A percentile compares a stretch with the other conserved stretches of the same genome.
phyloP scores from a whole-genome alignment of 2,329 filamentous ascomycete genomes.

The Neopestalotiopsis rosae region DNA sequence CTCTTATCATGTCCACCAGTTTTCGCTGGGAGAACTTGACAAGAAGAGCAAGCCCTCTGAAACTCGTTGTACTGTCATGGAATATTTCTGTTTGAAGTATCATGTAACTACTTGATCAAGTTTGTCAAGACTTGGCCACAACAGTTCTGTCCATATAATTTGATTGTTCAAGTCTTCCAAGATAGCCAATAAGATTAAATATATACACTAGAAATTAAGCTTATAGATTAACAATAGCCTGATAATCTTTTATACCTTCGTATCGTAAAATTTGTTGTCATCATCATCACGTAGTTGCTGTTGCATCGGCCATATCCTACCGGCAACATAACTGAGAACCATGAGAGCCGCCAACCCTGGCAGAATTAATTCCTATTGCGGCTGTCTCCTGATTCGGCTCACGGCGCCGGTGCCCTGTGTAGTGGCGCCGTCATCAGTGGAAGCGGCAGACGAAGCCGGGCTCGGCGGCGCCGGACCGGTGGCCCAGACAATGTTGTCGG shows the following conservation, averaged over 20 bases:
- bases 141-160: too few species aligned
- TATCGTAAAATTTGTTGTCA: background rate
- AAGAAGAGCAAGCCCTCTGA: too few species aligned
- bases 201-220: background rate
- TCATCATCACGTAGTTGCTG: background rate
- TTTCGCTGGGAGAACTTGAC: too few species aligned
- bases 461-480: constrained; percentile 66
- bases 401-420: background rate
- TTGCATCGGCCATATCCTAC: background rate
- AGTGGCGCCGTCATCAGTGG: constrained; percentile 9
- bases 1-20: too few species aligned
- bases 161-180: background rate
- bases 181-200: background rate
- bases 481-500: constrained; percentile 58
- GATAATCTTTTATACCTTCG: background rate
- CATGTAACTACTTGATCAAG: too few species aligned
- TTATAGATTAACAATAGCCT: background rate
- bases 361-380: constrained; percentile 3
- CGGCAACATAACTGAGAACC: background rate
- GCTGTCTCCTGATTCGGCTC: background rate
- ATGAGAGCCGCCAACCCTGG: background rate
- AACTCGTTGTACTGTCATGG: too few species aligned
- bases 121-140: too few species aligned
- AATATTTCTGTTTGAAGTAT: too few species aligned
- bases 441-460: constrained; percentile 45